phyloP scores from a whole-genome alignment of 164 flowering plant genomes.

The Malania oleifera region DNA sequence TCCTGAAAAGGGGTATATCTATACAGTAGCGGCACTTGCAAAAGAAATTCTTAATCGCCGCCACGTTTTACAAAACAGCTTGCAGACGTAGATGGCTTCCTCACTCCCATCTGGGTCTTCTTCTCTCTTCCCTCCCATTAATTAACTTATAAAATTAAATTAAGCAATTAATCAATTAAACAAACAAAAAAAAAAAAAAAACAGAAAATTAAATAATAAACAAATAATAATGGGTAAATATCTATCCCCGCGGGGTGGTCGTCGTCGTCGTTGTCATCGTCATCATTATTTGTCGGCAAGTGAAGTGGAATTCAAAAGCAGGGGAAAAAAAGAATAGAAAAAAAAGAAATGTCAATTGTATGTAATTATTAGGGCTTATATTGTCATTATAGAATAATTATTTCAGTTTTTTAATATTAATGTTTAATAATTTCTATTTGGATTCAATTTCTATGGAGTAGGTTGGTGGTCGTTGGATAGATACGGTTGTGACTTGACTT shows the following conservation, averaged over 20 bases:
- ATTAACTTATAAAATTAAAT: too few relatives aligned
- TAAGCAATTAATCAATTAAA: too few relatives aligned
- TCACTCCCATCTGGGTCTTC: not conserved
- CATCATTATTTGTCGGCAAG: conserved; percentile 12
- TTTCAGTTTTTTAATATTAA: not conserved
- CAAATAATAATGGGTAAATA: not conserved
- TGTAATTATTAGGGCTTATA: not conserved
- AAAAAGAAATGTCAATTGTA: too few relatives aligned
- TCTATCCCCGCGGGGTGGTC: not conserved
- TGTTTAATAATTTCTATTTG: not conserved
- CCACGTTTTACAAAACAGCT: conserved; percentile 1
- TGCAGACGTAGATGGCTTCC: not conserved
- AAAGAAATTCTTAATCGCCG: too few relatives aligned
- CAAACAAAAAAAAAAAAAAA: too few relatives aligned
- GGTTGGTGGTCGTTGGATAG: conserved; percentile 52
- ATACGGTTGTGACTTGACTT: conserved; percentile 48
- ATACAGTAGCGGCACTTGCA: not conserved
- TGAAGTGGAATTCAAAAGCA: conserved; percentile 3
- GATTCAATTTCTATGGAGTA: conserved; percentile 9
- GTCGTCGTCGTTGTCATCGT: conserved; percentile 4
- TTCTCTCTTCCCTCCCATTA: not conserved
- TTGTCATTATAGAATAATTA: not conserved
- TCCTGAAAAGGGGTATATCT: not conserved
- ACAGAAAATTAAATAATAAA: too few relatives aligned
- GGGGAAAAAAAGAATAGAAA: too few relatives aligned